Evolutionary conservation across 768 basidiomycete species (phyloP), one percentile per base, ranked within the genome.

Genomic region (Gautieria morchelliformis): DNA sequence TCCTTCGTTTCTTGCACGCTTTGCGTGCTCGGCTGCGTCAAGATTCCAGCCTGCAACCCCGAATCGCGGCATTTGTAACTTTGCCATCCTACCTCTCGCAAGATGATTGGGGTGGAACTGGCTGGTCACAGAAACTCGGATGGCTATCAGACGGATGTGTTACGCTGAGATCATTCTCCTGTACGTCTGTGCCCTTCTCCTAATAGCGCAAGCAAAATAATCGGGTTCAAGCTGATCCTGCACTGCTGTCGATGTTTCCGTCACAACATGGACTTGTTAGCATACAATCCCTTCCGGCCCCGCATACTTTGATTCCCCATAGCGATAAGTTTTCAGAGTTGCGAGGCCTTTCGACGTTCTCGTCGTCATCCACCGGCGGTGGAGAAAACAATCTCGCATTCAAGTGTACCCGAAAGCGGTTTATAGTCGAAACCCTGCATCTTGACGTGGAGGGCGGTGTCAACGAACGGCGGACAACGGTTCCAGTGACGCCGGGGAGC

Each of bases 341-440:
- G 46, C 85, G 95, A 11, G 93, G 92, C 12, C 73, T 95, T 49
- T 80, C 79, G 45, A 59, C 63, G 22, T 62, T 60, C 8, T 77
- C 80, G 1, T 77, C 81, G 22, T 72, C 72, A 3, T 72, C 71
- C 12, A 78, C 78, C 7, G 85, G 84, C 0, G 82, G 83, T n/a
- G 89, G 93, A 8, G 94, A 97, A 68, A 98, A 98, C 71, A 97
- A 98, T 64, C 77, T 99, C 8, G 93, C 88, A 12, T 99, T 98
- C 78, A 89, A 85, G 67, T 88, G 90, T 65, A 96, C 85, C 64
- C 76, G 94, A 63, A 92, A 89, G 67, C 75, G 92, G 51, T 76
- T 97, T 57, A 73, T 94, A 20, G 81, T 98, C 63, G 95, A 97
- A 73, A 97, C 93, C 24, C 73, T 97, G 58, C 92, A 95, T 70